Evolutionary conservation across 371 early-diverging fungal species (phyloP), one percentile per base, ranked within the genome.

Genomic region (Rhizopus arrhizus): DNA sequence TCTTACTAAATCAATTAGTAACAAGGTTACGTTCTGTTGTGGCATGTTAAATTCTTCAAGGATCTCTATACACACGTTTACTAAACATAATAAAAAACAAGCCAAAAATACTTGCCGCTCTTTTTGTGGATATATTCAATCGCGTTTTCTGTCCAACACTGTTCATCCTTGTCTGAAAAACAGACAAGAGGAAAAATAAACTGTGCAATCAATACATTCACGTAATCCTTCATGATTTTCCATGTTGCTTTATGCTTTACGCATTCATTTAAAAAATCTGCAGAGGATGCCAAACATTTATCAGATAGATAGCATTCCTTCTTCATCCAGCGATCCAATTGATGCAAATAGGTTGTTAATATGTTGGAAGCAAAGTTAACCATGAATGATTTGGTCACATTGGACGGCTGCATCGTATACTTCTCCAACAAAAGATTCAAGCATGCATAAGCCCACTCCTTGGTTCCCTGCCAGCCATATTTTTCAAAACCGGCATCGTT

Each of bases 381-480:
- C 22, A 89, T 80, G 62, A 95, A 97, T 41, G 75, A 66, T 53
- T 86, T 85, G 29, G 95, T 86, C 71, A 97, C 95, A 3, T 75
- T 66, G n/a, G 61, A 74, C 68, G 92, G 89, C 68, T 87, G 82
- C 49, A 70, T 73, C 4, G 83, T 71, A 62, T 92, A 94, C 62
- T 89, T 87, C 51, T 48, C 64, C 59, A 94, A 92, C 15, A 94
- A 80, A n/a, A 82, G 84, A 75, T 94, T 91, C 59, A 96, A 68
- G 75, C 90, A 90, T 43, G 86, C 84, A 63, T 87, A 88, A 4
- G 96, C 92, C 96, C 98, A 96, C 60, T 96, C 95, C 75, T 95
- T 95, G 40, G 91, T 91, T 80, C 93, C 93, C 91, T 91, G 93
- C 88, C 90, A 93, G 15, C 87, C 85, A 68, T 89, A 88, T 64